Evolutionary conservation across 257 asterid species (phyloP).

Genomic region (Solanum chiquidenum): DNA sequence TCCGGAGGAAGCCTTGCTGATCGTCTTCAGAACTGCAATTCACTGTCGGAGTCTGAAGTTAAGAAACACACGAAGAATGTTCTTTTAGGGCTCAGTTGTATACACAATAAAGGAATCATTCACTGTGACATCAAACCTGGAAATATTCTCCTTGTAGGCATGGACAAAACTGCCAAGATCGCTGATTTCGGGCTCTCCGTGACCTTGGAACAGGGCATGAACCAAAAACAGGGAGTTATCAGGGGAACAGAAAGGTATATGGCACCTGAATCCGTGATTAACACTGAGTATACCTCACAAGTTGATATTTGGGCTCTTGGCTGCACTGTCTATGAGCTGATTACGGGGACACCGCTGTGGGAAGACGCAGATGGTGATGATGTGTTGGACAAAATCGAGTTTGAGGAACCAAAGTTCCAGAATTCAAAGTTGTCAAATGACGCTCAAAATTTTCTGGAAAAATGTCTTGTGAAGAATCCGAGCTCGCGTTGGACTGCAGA

Average conservation of each 20-base stretch:
- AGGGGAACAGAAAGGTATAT: slow-evolving; percentile 1
- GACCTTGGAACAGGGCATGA: not conserved
- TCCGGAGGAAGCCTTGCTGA: too few species aligned
- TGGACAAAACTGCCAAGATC: not conserved
- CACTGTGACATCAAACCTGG: not conserved
- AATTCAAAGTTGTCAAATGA: not conserved
- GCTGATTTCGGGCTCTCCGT: not conserved
- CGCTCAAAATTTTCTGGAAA: slow-evolving; percentile 1
- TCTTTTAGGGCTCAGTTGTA: too few species aligned
- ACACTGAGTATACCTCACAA: not conserved
- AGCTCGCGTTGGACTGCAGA: not conserved
- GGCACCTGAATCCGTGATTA: not conserved
- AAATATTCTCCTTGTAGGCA: not conserved
- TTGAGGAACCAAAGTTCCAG: not conserved
- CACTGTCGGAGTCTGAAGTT: too few species aligned
- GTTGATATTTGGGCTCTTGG: slow-evolving; percentile 14
- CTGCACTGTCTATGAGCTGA: slow-evolving; percentile 1
- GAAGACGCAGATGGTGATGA: not conserved
- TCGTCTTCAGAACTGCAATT: too few species aligned
- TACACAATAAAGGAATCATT: too few species aligned
- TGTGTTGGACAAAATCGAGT: not conserved
- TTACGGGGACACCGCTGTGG: not conserved
- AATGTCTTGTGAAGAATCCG: not conserved
- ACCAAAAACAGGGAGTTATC: not conserved
- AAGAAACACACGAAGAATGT: too few species aligned